Evolutionary conservation across 2,329 filamentous ascomycete genomes (phyloP), one percentile per base, ranked within the genome.

Genomic region (Diaporthe sp.): DNA sequence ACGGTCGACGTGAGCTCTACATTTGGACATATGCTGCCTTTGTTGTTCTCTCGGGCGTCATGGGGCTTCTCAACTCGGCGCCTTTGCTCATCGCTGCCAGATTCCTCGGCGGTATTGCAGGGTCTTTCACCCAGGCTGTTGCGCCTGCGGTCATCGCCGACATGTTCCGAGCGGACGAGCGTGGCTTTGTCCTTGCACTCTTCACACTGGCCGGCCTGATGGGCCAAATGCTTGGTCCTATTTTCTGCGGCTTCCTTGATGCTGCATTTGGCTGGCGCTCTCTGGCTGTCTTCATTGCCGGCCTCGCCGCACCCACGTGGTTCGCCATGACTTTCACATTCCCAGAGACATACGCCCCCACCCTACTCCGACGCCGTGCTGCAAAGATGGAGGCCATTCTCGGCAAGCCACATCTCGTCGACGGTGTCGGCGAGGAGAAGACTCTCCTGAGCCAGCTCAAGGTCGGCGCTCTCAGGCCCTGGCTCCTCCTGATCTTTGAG

Each of bases 101-200:
- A 52, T 94, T 94, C 84, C 90, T 94, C 71, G 89, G 89, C 12
- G 90, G 91, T 55, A 82, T 89, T 10, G 92, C 92, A 78, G 91
- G 90, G 17, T 89, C 89, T 0, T 90, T 89, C 9, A 89, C 90
- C 6, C 84, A 92, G 76, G 92, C 90, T 45, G 92, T 92, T 78
- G 87, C 89, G 1, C 89, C 90, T 2, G 91, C 90, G 68, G 89
- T 91, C 19, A 89, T 92, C 75, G 89, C 90, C 22, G 91, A 92
- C 79, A 89, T 91, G 82, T 92, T 91, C 77, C 79, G 83, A 3
- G 86, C 87, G 6, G 80, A 83, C 22, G 83, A 91, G 73, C 83
- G 90, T 75, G 90, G 90, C 8, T 81, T 87, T 55, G 92, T 92
- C 0, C 87, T 91, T 77, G 88, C 89, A 33, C 80, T 93, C 47